Conservation (phyloP, 257 asterid genomes). For the Echium plantagineum region DNA sequence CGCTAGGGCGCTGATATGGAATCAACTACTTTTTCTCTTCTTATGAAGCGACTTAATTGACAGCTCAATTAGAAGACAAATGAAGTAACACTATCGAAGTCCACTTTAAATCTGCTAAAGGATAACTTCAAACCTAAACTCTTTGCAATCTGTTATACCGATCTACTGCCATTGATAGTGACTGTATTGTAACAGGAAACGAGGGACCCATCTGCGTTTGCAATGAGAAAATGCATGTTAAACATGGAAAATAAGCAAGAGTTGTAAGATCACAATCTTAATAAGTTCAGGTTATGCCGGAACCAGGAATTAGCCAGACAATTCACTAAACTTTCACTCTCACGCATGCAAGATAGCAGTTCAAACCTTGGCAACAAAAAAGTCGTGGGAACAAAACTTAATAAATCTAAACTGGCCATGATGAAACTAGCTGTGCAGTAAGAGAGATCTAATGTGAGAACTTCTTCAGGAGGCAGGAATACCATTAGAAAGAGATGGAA, state of each 20-base stretch:
- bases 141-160: slow-evolving; percentile 44
- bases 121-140: slow-evolving; percentile 10
- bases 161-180: slow-evolving; percentile 78
- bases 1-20: neutral
- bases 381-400: too few species aligned
- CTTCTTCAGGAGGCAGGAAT: too few species aligned
- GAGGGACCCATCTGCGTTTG: slow-evolving; percentile 85
- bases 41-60: neutral
- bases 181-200: slow-evolving; percentile 60
- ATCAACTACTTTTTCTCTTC: neutral
- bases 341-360: too few species aligned
- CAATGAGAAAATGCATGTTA: slow-evolving; percentile 10
- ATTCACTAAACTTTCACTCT: neutral
- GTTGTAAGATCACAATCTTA: too few species aligned
- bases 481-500: neutral
- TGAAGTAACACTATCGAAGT: neutral
- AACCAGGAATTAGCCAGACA: too few species aligned
- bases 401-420: neutral
- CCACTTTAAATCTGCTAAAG: neutral
- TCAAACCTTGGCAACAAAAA: too few species aligned
- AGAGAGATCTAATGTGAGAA: neutral
- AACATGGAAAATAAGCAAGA: neutral
- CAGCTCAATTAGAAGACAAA: neutral
- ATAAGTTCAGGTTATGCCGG: too few species aligned
- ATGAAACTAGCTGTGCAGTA: neutral